Evolutionary conservation across 345 rosid genomes (phyloP), one percentile per base, ranked within the genome.

Genomic region (Acer saccharum): DNA sequence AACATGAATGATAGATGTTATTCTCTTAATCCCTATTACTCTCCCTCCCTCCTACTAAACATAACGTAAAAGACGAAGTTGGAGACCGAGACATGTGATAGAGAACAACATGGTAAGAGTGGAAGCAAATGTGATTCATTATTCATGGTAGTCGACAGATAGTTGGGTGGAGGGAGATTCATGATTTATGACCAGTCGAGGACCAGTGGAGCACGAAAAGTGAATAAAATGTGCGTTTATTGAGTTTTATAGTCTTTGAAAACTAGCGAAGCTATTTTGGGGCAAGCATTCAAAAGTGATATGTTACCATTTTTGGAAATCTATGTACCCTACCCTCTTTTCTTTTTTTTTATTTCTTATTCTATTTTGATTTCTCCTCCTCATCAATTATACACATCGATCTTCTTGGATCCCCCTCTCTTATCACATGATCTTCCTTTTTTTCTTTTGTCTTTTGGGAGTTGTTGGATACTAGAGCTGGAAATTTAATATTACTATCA

Each of bases 161-260:
- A 27, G 13, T 62, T 63, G 50, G 69, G 77, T 60, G 25, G 74
- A 68, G 62, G 41, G 29, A 54, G 43, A 32, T 32, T 4, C 35
- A 32, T 32, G 35, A 32, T 32, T 32, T 32, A 57, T 70, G 71
- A 73, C 76, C 69, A 81, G 7, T 60, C 71, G 50, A 67, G 63
- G 57, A 64, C n/a, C 2, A 4, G 4, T 13, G 0, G 0, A 17
- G 66, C 25, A 13, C 10, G 27, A 50, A 73, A 80, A 74, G 69
- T 76, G 84, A 81, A 66, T 41, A 75, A 87, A 79, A 82, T 84
- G 84, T 80, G 83, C 74, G 60, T 39, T 63, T 54, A 67, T 73
- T 48, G 55, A 69, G 58, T 16, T 66, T 71, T 18, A 43, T 43
- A 43, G 9, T 2, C 64, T 41, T 46, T 20, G 73, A 79, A 46